Conservation (phyloP, 2,329 filamentous ascomycete species). For the Beauveria scarabaeidicola region DNA sequence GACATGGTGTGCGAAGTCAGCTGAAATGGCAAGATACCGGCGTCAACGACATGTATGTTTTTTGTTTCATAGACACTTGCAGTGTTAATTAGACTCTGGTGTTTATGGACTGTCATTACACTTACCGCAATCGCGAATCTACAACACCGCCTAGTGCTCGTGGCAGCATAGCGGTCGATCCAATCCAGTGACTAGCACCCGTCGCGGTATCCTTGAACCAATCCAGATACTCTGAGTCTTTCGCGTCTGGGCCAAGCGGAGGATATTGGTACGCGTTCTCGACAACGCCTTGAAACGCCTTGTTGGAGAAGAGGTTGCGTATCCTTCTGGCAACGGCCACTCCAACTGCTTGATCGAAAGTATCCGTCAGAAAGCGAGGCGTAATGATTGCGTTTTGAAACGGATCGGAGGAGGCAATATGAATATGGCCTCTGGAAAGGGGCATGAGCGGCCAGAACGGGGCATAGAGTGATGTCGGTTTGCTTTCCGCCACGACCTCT, state of each 20-base stretch:
- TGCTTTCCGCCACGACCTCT: slow-evolving; percentile 15
- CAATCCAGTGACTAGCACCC: slow-evolving; percentile 19
- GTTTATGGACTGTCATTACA: neutral
- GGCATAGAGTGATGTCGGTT: slow-evolving; percentile 12
- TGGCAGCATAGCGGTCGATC: slow-evolving; percentile 19
- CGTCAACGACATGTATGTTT: slow-evolving; percentile 17
- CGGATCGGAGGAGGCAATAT: slow-evolving; percentile 16
- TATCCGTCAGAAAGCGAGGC: slow-evolving; percentile 16
- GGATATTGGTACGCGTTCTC: slow-evolving; percentile 16
- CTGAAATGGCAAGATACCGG: slow-evolving; percentile 15
- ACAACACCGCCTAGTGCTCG: slow-evolving; percentile 17
- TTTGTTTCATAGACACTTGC: slow-evolving; percentile 17
- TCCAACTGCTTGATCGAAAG: slow-evolving; percentile 16
- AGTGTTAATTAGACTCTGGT: neutral
- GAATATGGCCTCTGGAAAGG: slow-evolving; percentile 17
- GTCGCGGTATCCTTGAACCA: slow-evolving; percentile 11
- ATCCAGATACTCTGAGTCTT: slow-evolving; percentile 15
- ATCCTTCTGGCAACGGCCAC: slow-evolving; percentile 13
- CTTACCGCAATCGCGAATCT: slow-evolving; percentile 15
- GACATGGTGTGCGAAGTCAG: slow-evolving; percentile 19
- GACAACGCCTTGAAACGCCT: slow-evolving; percentile 14
- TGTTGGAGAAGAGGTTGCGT: slow-evolving; percentile 14
- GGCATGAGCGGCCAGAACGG: slow-evolving; percentile 19
- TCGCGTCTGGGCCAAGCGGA: slow-evolving; percentile 14
- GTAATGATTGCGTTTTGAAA: slow-evolving; percentile 15